A percentile compares a stretch with the other conserved stretches of the same genome.
Conservation (phyloP, 345 rosid genomes). For the Salix suchowensis region DNA sequence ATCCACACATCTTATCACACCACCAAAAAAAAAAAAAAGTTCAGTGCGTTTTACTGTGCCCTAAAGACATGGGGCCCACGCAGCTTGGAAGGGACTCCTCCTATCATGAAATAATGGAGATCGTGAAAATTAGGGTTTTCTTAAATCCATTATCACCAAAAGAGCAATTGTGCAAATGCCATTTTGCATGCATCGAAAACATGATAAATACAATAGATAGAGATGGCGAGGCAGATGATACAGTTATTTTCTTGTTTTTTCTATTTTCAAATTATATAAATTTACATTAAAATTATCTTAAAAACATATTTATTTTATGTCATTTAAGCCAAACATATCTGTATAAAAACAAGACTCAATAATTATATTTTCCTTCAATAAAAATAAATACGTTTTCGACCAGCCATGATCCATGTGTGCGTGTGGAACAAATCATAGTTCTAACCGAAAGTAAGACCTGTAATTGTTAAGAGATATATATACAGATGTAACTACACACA, state of each 20-base stretch:
- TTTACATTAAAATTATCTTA: no score
- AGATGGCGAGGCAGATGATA: no score
- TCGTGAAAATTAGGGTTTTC: not conserved
- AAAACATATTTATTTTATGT: no score
- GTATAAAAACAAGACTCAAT: no score
- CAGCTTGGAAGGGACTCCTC: not conserved
- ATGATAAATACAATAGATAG: not conserved
- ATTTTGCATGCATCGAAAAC: no score
- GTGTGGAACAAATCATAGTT: not conserved
- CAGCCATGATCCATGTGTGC: no score
- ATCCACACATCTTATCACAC: slow-evolving; percentile 3
- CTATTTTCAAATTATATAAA: no score
- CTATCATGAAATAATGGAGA: no score
- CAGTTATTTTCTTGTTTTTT: no score
- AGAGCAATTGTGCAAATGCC: not conserved
- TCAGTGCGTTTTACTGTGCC: slow-evolving; percentile 6
- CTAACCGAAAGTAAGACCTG: not conserved
- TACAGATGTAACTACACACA: not conserved
- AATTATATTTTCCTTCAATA: no score
- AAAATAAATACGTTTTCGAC: no score
- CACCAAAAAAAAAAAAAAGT: not conserved
- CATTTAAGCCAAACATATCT: no score
- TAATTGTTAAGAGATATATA: not conserved
- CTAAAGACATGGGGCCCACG: not conserved
- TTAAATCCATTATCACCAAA: not conserved